A percentile compares a stretch with the other conserved stretches of the same genome.
Evolutionary conservation across 352 stramenopile genomes (phyloP).

Genomic region (Phytophthora tubulina): DNA sequence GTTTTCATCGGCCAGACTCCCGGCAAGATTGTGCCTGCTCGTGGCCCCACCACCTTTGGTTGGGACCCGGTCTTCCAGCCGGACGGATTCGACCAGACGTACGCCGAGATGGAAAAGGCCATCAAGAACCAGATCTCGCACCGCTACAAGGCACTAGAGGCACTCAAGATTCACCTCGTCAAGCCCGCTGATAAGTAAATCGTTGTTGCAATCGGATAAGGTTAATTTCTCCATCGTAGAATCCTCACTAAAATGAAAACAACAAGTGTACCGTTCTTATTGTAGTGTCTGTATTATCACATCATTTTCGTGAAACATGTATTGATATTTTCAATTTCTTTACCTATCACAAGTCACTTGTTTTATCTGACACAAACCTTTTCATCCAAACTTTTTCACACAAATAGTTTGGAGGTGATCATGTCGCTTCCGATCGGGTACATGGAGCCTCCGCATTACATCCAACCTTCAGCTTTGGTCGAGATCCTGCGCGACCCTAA

Average conservation of each 20-base stretch:
- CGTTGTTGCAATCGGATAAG: conserved; percentile 6
- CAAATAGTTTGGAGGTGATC: neutral
- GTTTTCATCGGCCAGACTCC: conserved; percentile 95
- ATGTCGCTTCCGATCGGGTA: conserved; percentile 46
- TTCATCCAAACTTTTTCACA: neutral
- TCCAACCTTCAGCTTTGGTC: conserved; percentile 64
- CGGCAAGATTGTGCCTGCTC: conserved; percentile 94
- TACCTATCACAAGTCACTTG: neutral
- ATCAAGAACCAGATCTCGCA: conserved; percentile 94
- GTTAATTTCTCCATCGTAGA: conserved; percentile 10
- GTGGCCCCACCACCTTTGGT: conserved; percentile 86
- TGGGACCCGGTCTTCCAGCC: conserved; percentile 94
- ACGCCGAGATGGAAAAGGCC: conserved; percentile 92
- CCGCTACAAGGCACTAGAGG: conserved; percentile 85
- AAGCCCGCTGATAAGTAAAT: conserved; percentile 38
- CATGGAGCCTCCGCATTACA: conserved; percentile 51
- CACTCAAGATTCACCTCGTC: conserved; percentile 57
- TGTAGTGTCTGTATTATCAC: conserved; percentile 2
- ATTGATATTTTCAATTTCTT: neutral
- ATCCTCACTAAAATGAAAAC: conserved; percentile 9
- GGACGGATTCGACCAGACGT: conserved; percentile 84
- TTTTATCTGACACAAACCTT: conserved; percentile 5
- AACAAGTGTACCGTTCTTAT: conserved; percentile 1
- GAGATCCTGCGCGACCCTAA: conserved; percentile 54
- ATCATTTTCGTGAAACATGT: neutral